phyloP scores from a whole-genome alignment of 2,329 filamentous ascomycete species.

The Colletotrichum simmondsii region DNA sequence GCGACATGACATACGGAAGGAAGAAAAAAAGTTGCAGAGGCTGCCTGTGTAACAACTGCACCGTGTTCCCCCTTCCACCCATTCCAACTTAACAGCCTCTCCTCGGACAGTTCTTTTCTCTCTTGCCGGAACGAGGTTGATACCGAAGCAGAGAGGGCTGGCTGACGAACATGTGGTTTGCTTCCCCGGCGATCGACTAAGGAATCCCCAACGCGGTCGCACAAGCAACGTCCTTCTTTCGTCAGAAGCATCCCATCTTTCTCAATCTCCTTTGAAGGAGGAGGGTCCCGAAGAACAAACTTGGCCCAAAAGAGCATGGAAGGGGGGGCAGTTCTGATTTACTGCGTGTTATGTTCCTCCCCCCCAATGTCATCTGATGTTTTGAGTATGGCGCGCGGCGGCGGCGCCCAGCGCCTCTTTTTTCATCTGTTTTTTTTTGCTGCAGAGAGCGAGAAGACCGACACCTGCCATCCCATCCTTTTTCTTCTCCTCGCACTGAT shows the following conservation, averaged over 20 bases:
- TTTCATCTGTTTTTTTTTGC: too few species aligned
- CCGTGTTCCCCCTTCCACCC: neutral
- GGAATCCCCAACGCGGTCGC: neutral
- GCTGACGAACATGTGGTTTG: neutral
- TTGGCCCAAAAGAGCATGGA: neutral
- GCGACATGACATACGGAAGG: neutral
- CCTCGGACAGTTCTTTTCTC: neutral
- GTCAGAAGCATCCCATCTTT: constrained; percentile 12
- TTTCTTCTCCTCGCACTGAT: neutral
- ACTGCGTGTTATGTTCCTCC: neutral
- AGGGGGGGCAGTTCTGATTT: neutral
- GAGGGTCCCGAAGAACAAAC: neutral
- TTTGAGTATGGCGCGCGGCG: neutral
- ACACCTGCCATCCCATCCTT: neutral
- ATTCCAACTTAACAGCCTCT: neutral
- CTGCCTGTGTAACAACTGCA: neutral
- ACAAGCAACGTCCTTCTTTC: neutral
- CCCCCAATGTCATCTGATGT: constrained; percentile 7
- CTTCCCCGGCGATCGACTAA: neutral
- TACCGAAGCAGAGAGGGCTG: neutral
- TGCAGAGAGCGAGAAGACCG: neutral
- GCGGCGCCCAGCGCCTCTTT: neutral
- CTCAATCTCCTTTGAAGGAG: neutral
- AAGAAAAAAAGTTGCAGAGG: neutral
- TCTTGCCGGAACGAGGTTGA: neutral